phyloP scores from a whole-genome alignment of 1,284 basidiomycete genomes.

The Boletus hoseneyae region DNA sequence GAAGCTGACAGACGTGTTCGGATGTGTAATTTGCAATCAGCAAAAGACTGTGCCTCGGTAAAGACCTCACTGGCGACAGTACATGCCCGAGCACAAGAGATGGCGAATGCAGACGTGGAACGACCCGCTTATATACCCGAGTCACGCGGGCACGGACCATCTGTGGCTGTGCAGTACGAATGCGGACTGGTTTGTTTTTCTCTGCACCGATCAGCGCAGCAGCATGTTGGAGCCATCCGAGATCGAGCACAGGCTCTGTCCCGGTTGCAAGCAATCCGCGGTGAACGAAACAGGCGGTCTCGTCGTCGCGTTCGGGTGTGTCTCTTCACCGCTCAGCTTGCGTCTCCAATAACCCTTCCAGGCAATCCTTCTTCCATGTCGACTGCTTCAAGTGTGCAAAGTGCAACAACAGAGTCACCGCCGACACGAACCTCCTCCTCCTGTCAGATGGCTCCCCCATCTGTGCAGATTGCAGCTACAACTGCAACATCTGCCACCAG shows the following conservation, averaged over 20 bases:
- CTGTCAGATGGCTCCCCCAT: slow-evolving; percentile 97
- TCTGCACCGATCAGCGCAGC: not conserved
- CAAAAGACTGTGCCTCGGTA: slow-evolving; percentile 91
- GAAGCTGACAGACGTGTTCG: slow-evolving; percentile 75
- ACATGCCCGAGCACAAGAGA: slow-evolving; percentile 88
- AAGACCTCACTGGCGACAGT: slow-evolving; percentile 87
- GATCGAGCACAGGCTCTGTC: slow-evolving; percentile 69
- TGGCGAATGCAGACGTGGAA: slow-evolving; percentile 31
- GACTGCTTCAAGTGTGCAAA: slow-evolving; percentile 85
- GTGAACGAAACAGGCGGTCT: slow-evolving; percentile 83
- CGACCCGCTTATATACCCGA: slow-evolving; percentile 32
- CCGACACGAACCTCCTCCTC: slow-evolving; percentile 93
- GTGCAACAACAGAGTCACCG: slow-evolving; percentile 74
- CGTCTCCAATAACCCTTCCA: slow-evolving; percentile 29
- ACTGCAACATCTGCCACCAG: slow-evolving; percentile 87
- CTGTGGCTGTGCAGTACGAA: slow-evolving; percentile 1
- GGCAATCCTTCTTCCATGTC: slow-evolving; percentile 80
- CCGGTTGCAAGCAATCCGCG: slow-evolving; percentile 81
- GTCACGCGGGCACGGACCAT: slow-evolving; percentile 43
- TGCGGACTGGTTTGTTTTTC: not conserved
- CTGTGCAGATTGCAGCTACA: slow-evolving; percentile 96
- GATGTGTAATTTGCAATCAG: slow-evolving; percentile 93
- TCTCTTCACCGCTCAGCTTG: slow-evolving; percentile 7
- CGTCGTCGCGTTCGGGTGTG: slow-evolving; percentile 89
- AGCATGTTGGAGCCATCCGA: slow-evolving; percentile 8